Percentiles rank a stretch among this genome's conserved stretches.
phyloP scores from a whole-genome alignment of 129 eudicot species.

The Heracleum sosnowskyi region DNA sequence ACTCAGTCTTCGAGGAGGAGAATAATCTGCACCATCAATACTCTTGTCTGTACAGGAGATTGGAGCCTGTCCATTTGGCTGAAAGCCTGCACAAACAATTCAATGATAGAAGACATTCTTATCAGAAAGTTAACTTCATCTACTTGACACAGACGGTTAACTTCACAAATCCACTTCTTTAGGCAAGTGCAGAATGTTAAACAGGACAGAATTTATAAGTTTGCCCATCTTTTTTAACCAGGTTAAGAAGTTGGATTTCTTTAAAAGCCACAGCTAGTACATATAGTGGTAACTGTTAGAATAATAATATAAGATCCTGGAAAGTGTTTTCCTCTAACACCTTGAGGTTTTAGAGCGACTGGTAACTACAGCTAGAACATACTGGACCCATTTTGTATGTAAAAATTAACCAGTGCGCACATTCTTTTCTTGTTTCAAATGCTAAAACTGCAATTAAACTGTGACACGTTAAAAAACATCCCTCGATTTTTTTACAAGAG shows the following conservation, averaged over 20 bases:
- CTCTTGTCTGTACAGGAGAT: constrained; percentile 23
- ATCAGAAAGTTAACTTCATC: neutral
- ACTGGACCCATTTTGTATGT: too few species aligned
- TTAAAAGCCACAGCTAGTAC: too few species aligned
- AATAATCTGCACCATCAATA: constrained; percentile 1
- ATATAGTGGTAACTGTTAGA: too few species aligned
- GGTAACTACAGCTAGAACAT: too few species aligned
- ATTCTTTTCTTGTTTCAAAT: neutral
- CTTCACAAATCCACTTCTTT: neutral
- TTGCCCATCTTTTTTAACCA: neutral
- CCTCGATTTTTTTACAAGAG: too few species aligned
- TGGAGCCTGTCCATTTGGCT: constrained; percentile 16
- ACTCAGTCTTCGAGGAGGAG: constrained; percentile 15
- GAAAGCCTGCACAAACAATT: neutral
- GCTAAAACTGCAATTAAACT: neutral
- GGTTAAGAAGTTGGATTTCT: neutral
- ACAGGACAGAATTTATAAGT: neutral
- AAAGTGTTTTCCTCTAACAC: too few species aligned
- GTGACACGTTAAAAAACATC: neutral
- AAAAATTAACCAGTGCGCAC: too few species aligned
- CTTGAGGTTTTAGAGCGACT: too few species aligned
- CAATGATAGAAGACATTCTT: neutral
- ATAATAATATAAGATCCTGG: too few species aligned
- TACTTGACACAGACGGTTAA: neutral
- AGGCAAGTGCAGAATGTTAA: neutral